Percentiles rank a stretch among this genome's conserved stretches.
phyloP scores from a whole-genome alignment of 2,329 filamentous ascomycete species.

The Fusarium illudens region DNA sequence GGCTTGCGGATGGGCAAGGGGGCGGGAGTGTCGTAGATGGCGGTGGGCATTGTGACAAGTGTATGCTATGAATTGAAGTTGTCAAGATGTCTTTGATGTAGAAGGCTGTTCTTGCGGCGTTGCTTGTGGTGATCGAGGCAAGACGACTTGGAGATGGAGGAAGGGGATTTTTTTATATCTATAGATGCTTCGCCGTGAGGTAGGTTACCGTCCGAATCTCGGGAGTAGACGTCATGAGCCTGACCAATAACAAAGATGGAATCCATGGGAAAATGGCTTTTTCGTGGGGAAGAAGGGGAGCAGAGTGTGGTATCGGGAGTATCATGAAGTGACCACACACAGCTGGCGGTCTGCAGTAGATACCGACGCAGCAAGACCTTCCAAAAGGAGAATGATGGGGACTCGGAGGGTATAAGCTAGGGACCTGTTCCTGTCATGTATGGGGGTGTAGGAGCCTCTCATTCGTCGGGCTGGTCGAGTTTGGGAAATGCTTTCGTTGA shows the following conservation, averaged over 20 bases:
- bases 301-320: not conserved
- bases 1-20: slow-evolving; percentile 14
- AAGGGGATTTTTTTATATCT: slow-evolving; percentile 1
- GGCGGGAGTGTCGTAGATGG: not conserved
- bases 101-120: not conserved
- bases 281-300: not conserved
- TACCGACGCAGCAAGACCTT: not conserved
- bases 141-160: not conserved
- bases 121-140: not conserved
- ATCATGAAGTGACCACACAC: not conserved
- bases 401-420: not conserved
- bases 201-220: not conserved
- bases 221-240: not conserved
- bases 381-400: not conserved
- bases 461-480: not conserved
- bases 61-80: not conserved
- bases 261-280: not conserved
- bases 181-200: not conserved
- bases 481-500: not conserved
- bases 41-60: slow-evolving; percentile 6
- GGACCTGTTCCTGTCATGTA: not conserved
- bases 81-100: not conserved
- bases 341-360: not conserved
- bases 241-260: not conserved
- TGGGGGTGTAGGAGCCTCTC: not conserved